Percentiles rank a stretch among this genome's conserved stretches.
These are phyloP conservation scores for Sporobolus alterniflorus DNA, from an alignment of 202 grass and related monocot genomes.

Conservation along the genomic window DNA sequence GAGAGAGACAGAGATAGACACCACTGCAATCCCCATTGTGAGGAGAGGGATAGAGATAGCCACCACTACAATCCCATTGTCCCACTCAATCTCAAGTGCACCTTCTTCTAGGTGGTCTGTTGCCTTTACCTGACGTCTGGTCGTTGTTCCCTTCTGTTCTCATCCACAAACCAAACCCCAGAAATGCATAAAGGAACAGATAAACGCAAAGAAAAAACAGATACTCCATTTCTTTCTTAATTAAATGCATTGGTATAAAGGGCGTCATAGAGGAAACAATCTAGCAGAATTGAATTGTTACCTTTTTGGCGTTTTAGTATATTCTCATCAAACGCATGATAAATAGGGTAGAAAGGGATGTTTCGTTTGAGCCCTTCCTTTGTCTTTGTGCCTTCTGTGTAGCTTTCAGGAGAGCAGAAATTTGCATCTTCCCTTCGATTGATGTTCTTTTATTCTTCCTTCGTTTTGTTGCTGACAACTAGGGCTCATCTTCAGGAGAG, in stretches of 20 bases:
- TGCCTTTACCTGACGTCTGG: slow-evolving; percentile 32
- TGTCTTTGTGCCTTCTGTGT: slow-evolving; percentile 36
- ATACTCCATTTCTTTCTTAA: slow-evolving; percentile 39
- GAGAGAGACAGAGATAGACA: slow-evolving; percentile 32
- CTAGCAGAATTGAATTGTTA: slow-evolving; percentile 24
- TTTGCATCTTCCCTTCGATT: slow-evolving; percentile 6
- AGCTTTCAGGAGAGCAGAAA: slow-evolving; percentile 37
- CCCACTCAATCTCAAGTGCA: slow-evolving; percentile 41
- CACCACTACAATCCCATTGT: slow-evolving; percentile 39
- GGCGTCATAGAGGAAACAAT: slow-evolving; percentile 20
- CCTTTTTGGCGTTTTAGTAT: slow-evolving; percentile 9
- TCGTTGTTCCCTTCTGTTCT: slow-evolving; percentile 34
- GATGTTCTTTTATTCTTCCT: slow-evolving; percentile 1
- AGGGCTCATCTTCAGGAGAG: slow-evolving; percentile 23
- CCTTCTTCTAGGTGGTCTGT: slow-evolving; percentile 21
- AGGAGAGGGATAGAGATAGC: slow-evolving; percentile 19
- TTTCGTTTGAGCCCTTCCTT: slow-evolving; percentile 35
- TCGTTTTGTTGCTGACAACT: not conserved
- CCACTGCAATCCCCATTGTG: slow-evolving; percentile 38
- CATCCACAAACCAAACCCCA: slow-evolving; percentile 6
- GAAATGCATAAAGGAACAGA: slow-evolving; percentile 25
- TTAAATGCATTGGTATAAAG: slow-evolving; percentile 43
- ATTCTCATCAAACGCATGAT: slow-evolving; percentile 23
- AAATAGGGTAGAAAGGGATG: slow-evolving; percentile 39
- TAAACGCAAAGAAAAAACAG: slow-evolving; percentile 26